Evolutionary conservation across 495 filamentous ascomycete genomes (phyloP).

Genomic region (Trichoderma orchidacearum): DNA sequence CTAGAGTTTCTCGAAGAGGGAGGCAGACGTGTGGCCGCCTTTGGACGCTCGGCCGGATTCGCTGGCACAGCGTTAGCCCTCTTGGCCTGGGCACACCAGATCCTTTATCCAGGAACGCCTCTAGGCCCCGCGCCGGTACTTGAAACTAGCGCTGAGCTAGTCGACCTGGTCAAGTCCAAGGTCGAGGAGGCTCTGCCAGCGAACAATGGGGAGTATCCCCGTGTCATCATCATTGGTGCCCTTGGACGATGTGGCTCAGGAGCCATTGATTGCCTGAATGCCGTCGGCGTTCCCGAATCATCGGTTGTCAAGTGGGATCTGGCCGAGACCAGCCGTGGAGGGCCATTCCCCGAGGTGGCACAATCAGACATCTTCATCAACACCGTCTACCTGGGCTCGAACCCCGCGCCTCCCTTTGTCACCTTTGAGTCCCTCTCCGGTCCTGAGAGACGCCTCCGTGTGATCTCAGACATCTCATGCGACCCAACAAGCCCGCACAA

Average conservation of each 20-base stretch:
- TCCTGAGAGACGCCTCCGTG: conserved; percentile 59
- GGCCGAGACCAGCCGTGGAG: conserved; percentile 66
- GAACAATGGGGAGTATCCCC: conserved; percentile 31
- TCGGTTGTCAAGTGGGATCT: conserved; percentile 87
- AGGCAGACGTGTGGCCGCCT: conserved; percentile 66
- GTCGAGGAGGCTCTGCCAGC: conserved; percentile 37
- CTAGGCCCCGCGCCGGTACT: conserved; percentile 13
- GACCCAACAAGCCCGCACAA: conserved; percentile 58
- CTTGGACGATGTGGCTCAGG: conserved; percentile 81
- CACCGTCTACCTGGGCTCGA: conserved; percentile 65
- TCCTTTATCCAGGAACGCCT: conserved; percentile 52
- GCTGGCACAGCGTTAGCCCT: conserved; percentile 71
- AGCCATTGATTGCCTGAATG: conserved; percentile 64
- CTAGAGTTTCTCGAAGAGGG: conserved; percentile 81
- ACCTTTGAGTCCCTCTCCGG: conserved; percentile 51
- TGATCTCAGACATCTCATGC: conserved; percentile 79
- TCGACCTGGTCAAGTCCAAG: conserved; percentile 57
- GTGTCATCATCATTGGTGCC: conserved; percentile 49
- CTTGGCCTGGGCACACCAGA: conserved; percentile 82
- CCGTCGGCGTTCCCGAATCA: conserved; percentile 59
- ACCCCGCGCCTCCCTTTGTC: conserved; percentile 19
- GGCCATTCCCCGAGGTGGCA: conserved; percentile 79
- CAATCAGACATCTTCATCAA: conserved; percentile 76
- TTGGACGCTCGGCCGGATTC: conserved; percentile 66
- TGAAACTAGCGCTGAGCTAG: conserved; percentile 53